These are phyloP conservation scores for Fraxinus paxiana DNA, from an alignment of 305 asterid species.

Conservation along the genomic window DNA sequence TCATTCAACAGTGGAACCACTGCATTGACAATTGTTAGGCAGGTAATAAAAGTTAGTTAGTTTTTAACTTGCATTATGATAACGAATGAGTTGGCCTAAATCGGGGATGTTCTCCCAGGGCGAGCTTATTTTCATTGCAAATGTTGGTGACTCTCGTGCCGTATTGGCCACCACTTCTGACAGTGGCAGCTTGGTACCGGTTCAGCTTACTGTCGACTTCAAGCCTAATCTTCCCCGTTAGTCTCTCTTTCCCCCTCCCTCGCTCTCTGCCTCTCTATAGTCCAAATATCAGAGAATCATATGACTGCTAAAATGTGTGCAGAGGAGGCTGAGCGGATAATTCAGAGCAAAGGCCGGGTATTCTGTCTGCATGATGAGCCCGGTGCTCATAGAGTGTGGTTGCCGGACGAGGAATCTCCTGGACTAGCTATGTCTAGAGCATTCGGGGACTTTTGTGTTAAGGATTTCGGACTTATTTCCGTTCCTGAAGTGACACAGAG, in stretches of 20 bases:
- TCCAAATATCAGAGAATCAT: neutral
- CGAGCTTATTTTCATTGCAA: constrained; percentile 57
- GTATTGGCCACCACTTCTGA: constrained; percentile 68
- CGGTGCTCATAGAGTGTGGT: constrained; percentile 82
- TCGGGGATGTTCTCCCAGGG: constrained; percentile 46
- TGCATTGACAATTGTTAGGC: constrained; percentile 76
- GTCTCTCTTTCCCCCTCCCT: constrained; percentile 21
- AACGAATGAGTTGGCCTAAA: neutral
- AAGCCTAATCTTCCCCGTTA: constrained; percentile 87
- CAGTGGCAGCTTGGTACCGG: constrained; percentile 54
- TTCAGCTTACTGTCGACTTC: constrained; percentile 84
- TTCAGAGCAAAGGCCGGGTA: constrained; percentile 63
- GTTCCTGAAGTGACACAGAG: constrained; percentile 82
- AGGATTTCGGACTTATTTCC: constrained; percentile 74
- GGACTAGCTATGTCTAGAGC: constrained; percentile 99
- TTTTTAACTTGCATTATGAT: neutral
- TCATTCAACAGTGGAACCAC: constrained; percentile 86
- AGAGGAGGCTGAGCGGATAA: constrained; percentile 87
- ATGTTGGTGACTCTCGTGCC: constrained; percentile 95
- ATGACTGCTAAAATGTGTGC: constrained; percentile 20
- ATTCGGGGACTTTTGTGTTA: constrained; percentile 80
- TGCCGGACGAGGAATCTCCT: constrained; percentile 74
- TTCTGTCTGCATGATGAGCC: constrained; percentile 76
- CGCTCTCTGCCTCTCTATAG: neutral
- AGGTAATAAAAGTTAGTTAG: constrained; percentile 39